Evolutionary conservation across 768 basidiomycete genomes (phyloP), one percentile per base, ranked within the genome.

Genomic region (Rhodotorula paludigena): DNA sequence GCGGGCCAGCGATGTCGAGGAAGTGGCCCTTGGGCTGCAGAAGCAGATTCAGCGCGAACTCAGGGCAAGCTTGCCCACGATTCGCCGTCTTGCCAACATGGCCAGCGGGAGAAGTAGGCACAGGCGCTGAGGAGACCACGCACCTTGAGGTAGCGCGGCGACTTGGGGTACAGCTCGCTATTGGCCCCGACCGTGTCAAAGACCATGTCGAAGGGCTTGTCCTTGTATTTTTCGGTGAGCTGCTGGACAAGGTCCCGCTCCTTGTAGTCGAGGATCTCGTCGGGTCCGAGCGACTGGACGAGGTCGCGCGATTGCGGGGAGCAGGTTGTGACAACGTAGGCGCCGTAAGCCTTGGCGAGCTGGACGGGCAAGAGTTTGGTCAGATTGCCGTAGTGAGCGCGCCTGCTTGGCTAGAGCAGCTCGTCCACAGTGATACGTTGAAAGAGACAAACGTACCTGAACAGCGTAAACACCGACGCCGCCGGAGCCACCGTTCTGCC

Each of bases 141-240:
- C 49, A 33, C 49, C 32, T 33, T 35, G 33, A 53, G 33, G 35
- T 35, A 14, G 41, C 41, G 36, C 44, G 36, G 20, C 48, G 61
- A 59, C 14, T 80, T 82, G 41, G 87, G 79, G 73, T 86, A 89
- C 8, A 79, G 76, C n/a, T 79, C 78, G 52, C 82, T 84, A 55
- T 80, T 64, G 5, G 32, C 5, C 7, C 66, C 66, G 23, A 58
- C 44, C 1, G 85, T 82, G 66, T 89, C 88, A 47, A 85, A 78
- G 39, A 89, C 79, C 51, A 84, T 79, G 52, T 87, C 80, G 71
- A 83, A 88, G 66, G 52, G 57, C 38, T 60, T 54, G 61, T 82
- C 52, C 51, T 12, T 10, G 42, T 44, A 57, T 20, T 42, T 45
- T 16, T 30, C 52, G 32, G 5, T 21, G 38, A 72, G 60, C n/a